These are phyloP conservation scores for Acanthamoeba quina DNA, from an alignment of 208 protist species.

Conservation along the genomic window DNA sequence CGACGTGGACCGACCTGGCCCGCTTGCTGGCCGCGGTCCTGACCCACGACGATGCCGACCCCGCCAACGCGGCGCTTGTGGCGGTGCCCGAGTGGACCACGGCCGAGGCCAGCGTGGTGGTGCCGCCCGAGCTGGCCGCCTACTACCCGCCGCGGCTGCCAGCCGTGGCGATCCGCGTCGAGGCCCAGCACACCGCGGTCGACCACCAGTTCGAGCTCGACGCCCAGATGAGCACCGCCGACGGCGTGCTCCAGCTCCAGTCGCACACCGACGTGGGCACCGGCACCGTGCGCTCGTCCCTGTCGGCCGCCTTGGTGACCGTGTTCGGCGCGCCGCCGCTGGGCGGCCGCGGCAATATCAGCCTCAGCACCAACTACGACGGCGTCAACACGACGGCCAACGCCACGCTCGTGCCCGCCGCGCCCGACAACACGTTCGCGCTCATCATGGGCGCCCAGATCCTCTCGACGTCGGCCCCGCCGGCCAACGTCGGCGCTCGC, in stretches of 20 bases:
- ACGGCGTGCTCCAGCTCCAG: background rate
- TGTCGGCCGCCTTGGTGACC: background rate
- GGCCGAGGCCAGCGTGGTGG: background rate
- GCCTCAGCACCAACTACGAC: conserved; percentile 28
- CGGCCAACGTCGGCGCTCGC: background rate
- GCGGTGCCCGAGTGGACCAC: background rate
- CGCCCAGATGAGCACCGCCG: background rate
- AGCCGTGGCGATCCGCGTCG: background rate
- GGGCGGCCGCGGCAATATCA: conserved; percentile 57
- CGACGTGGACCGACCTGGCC: background rate
- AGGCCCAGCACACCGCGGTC: background rate
- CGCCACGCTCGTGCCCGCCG: conserved; percentile 21
- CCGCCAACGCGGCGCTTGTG: background rate
- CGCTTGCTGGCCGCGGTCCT: background rate
- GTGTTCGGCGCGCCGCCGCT: conserved; percentile 19
- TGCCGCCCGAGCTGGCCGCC: conserved; percentile 22
- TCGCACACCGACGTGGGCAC: background rate
- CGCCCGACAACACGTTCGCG: conserved; percentile 55
- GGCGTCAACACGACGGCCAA: background rate
- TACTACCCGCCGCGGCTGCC: background rate
- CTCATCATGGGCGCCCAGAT: conserved; percentile 24
- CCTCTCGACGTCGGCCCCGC: background rate
- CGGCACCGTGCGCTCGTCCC: background rate
- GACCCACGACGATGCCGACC: background rate
- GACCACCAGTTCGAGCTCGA: background rate